A percentile compares a stretch with the other conserved stretches of the same genome.
Conservation (phyloP, 2,329 filamentous ascomycete genomes). For the Colletotrichum simmondsii region DNA sequence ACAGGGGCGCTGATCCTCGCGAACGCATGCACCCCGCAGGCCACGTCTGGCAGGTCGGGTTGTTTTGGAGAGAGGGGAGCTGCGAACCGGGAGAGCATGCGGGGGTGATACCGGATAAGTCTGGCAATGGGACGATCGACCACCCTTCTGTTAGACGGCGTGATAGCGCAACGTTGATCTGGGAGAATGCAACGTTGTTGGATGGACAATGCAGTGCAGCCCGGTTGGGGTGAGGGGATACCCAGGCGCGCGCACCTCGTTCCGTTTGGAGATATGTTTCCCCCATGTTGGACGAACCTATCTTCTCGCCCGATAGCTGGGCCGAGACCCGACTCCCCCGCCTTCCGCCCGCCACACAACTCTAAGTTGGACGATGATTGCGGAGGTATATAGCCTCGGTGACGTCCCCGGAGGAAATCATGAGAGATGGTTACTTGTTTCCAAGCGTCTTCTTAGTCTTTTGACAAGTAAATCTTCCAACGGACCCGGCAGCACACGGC, state of each 20-base stretch:
- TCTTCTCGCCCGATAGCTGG: conserved; percentile 27
- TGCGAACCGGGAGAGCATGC: not conserved
- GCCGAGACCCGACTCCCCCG: conserved; percentile 27
- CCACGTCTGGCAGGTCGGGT: conserved; percentile 24
- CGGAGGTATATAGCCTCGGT: conserved; percentile 11
- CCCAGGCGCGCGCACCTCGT: not conserved
- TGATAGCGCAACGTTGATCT: conserved; percentile 22
- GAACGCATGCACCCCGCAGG: conserved; percentile 27
- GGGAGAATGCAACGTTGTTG: conserved; percentile 30
- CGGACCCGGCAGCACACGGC: not conserved
- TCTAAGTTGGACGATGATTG: not conserved
- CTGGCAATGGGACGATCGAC: conserved; percentile 15
- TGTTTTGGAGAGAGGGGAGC: not conserved
- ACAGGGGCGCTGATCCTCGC: conserved; percentile 18
- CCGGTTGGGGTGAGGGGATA: conserved; percentile 1
- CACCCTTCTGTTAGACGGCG: conserved; percentile 5
- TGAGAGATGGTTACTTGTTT: not conserved
- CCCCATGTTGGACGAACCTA: not conserved
- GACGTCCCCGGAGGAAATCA: not conserved
- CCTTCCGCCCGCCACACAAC: conserved; percentile 26
- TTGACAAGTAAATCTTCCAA: not conserved
- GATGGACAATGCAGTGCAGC: not conserved
- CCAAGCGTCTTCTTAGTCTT: not conserved
- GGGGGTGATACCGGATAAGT: conserved; percentile 18
- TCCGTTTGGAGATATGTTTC: not conserved